A percentile compares a stretch with the other conserved stretches of the same genome.
Conservation (phyloP, 305 asterid species). For the Ilex paraguariensis region DNA sequence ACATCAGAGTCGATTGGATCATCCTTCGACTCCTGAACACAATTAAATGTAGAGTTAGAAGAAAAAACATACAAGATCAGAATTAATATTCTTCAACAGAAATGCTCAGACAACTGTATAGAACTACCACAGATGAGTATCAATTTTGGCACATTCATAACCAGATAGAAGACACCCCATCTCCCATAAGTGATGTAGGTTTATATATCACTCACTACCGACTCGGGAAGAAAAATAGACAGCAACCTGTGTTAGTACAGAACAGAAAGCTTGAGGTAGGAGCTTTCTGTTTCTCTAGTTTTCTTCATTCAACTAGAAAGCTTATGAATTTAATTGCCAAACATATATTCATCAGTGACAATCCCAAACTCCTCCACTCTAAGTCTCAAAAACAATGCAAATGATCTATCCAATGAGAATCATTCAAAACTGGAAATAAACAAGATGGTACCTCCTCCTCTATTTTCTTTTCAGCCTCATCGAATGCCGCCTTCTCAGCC, state of each 20-base stretch:
- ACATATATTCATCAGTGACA: too few relatives aligned
- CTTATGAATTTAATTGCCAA: not conserved
- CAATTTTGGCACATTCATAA: not conserved
- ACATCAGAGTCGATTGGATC: conserved; percentile 85
- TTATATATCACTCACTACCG: too few relatives aligned
- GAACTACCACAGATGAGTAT: not conserved
- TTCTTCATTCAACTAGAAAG: too few relatives aligned
- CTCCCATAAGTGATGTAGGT: too few relatives aligned
- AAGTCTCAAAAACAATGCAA: too few relatives aligned
- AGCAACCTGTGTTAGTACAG: not conserved
- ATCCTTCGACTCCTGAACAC: conserved; percentile 59
- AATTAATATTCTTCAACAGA: not conserved
- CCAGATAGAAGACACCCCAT: not conserved
- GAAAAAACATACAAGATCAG: not conserved
- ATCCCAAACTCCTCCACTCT: not conserved
- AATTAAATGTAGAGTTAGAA: conserved; percentile 6
- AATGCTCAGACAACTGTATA: not conserved
- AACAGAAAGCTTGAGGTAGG: not conserved
- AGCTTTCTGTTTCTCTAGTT: not conserved
- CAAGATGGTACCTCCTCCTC: conserved; percentile 62
- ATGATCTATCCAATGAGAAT: not conserved
- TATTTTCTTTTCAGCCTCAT: conserved; percentile 78
- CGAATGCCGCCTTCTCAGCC: conserved; percentile 90
- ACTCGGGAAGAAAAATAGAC: too few relatives aligned
- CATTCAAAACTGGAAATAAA: not conserved